Evolutionary conservation across 140 eudicot genomes (phyloP), one percentile per base, ranked within the genome.

Genomic region (Oenanthe javanica): DNA sequence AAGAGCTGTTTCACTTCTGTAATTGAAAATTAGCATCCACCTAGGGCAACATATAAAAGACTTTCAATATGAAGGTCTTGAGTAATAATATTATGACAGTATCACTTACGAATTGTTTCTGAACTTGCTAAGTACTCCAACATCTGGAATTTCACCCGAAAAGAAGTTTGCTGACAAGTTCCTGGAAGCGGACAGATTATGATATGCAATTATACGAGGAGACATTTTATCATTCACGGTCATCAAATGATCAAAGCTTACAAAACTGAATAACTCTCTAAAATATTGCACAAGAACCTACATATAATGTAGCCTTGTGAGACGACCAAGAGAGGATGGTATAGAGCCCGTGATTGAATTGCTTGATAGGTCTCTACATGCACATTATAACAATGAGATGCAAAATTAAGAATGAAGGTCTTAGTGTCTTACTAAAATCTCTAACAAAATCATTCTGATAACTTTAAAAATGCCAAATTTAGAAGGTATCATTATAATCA

Each of bases 281-380:
- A 54, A 31, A 2, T 4, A 72, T 19, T 48, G 23, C 27, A 36
- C 4, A 40, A n/a, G 27, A 21, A 89, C 91, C 83, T 84, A 94
- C 98, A 94, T 31, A 88, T 85, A 86, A 15, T 88, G 87, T 52
- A 94, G 96, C 74, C 84, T 92, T 38, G 84, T 83, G 49, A 94
- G 93, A 81, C 86, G 98, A 16, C 96, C 97, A 69, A 94, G 92
- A 21, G 98, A 94, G n/a, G 98, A 87, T 81, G 98, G 98, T 81
- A 94, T 92, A 12, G 96, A 91, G 70, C 98, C 98, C 57, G 77
- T 89, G 77, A 94, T 86, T 77, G 95, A 87, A 79, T 94, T 94
- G 86, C 97, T 90, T 31, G 98, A 92, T 80, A 94, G 86, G 84
- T 94, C 98, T 77, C 98, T 94, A 69, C 42, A 57, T 42, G 12